Evolutionary conservation across 805 yeast genomes (phyloP), one percentile per base, ranked within the genome.

Genomic region (Spathaspora gorwiae): DNA sequence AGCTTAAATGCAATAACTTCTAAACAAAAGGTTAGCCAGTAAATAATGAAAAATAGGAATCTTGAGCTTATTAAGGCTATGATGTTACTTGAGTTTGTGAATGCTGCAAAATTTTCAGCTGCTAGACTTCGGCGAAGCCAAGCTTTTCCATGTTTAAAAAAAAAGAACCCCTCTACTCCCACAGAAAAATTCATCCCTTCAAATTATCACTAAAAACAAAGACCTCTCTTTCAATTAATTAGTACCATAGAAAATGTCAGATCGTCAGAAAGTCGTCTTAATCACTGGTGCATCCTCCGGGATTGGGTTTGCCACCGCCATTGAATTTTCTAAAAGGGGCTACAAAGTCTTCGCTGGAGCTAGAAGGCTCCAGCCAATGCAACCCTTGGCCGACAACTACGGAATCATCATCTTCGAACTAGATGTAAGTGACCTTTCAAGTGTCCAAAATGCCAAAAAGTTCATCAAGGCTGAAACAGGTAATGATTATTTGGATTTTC

Each of bases 261-360:
- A 40, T 14, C 54, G 56, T 45, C 60, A 60, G 42, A 76, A 73
- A 54, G 58, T 66, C 13, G 87, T 80, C 6, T 66, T 81, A 38
- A 76, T 78, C 37, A 78, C 83, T 2, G 83, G 83, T 8, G 80
- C 79, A 1, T 75, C 81, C 0, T 75, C 80, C 0, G 83, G 83
- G 5, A 78, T 78, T 44, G 83, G 83, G 2, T 71, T 55, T 52
- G 72, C 76, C 10, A 63, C 75, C 9, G 70, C 81, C 31, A 64
- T 68, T 33, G 81, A 76, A 47, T 65, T 79, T 41, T 80, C 79
- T 6, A 56, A 59, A 24, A 63, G 76, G 46, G 83, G 83, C 3
- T 79, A 73, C 60, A 61, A 68, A 47, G 89, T 86, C 0, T 84
- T 78, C 57, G 90, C 90, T 0, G 82, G 86, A 46, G 90, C 94